phyloP scores from a whole-genome alignment of 1,284 basidiomycete genomes.

The Apiotrichum mycotoxinovorans region DNA sequence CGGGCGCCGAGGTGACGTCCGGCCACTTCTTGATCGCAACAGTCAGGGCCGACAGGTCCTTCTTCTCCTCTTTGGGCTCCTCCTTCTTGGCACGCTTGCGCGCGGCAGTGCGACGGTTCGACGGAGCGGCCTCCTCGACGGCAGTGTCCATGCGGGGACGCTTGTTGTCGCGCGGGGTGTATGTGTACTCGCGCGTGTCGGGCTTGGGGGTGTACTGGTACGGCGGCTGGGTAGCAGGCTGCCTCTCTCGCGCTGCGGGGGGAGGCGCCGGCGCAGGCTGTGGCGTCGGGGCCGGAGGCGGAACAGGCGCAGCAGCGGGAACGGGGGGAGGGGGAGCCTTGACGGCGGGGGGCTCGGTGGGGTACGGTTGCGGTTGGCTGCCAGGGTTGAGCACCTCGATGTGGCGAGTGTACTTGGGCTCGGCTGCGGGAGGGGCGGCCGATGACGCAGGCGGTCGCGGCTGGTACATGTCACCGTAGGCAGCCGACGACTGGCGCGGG shows the following conservation, averaged over 20 bases:
- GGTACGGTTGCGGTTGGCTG: slow-evolving; percentile 8
- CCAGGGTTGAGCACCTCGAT: slow-evolving; percentile 40
- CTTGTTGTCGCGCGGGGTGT: slow-evolving; percentile 35
- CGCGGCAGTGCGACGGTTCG: slow-evolving; percentile 12
- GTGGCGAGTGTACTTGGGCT: slow-evolving; percentile 27
- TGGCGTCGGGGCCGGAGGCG: slow-evolving; percentile 6
- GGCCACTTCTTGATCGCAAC: slow-evolving; percentile 25
- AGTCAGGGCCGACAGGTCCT: slow-evolving; percentile 32
- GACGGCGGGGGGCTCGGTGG: neutral
- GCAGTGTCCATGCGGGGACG: slow-evolving; percentile 44
- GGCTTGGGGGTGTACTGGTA: slow-evolving; percentile 29
- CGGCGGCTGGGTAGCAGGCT: slow-evolving; percentile 16
- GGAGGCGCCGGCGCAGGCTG: slow-evolving; percentile 9
- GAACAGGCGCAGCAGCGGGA: slow-evolving; percentile 8
- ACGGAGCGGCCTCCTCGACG: slow-evolving; percentile 35
- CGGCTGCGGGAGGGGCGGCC: slow-evolving; percentile 6
- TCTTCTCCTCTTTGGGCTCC: slow-evolving; percentile 40
- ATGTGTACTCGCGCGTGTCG: slow-evolving; percentile 30
- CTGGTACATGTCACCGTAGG: slow-evolving; percentile 20
- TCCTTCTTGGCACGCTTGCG: slow-evolving; percentile 29
- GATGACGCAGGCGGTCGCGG: slow-evolving; percentile 1
- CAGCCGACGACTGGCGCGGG: slow-evolving; percentile 17
- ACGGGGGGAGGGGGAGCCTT: slow-evolving; percentile 5
- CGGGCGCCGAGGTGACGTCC: slow-evolving; percentile 31
- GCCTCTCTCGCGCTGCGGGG: slow-evolving; percentile 31